Evolutionary conservation across 2,329 filamentous ascomycete genomes (phyloP).

Genomic region (Knufia petricola): DNA sequence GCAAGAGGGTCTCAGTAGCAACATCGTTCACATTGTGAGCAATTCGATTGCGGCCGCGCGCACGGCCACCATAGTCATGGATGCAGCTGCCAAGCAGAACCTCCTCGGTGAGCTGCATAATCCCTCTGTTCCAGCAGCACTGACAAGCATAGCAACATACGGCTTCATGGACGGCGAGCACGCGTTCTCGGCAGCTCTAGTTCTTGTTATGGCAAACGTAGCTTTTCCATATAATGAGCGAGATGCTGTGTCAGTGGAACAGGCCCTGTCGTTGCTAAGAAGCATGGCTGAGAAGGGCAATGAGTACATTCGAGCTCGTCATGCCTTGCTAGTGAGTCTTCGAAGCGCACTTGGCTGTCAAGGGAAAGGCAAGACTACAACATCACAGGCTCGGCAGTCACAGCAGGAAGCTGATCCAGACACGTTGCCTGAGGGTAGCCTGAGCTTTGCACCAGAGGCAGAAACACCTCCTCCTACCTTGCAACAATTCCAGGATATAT

Average conservation of each 20-base stretch:
- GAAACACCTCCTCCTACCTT: slow-evolving; percentile 13
- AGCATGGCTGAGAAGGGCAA: slow-evolving; percentile 47
- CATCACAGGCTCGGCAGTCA: background rate
- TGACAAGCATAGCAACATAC: slow-evolving; percentile 36
- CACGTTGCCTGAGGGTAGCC: background rate
- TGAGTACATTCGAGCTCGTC: slow-evolving; percentile 37
- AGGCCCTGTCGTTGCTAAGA: slow-evolving; percentile 38
- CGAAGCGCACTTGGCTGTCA: slow-evolving; percentile 18
- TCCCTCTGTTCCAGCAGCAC: background rate
- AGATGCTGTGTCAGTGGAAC: slow-evolving; percentile 39
- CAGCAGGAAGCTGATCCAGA: background rate
- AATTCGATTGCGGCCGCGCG: slow-evolving; percentile 43
- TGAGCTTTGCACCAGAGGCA: slow-evolving; percentile 3
- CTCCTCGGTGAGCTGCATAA: slow-evolving; percentile 26
- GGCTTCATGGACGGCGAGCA: slow-evolving; percentile 51
- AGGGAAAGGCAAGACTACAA: slow-evolving; percentile 18
- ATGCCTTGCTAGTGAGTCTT: slow-evolving; percentile 31
- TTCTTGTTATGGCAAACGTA: slow-evolving; percentile 47
- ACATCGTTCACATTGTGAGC: slow-evolving; percentile 44
- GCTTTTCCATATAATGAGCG: slow-evolving; percentile 40
- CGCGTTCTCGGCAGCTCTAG: slow-evolving; percentile 44
- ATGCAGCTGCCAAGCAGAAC: slow-evolving; percentile 39
- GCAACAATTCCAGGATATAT: slow-evolving; percentile 24
- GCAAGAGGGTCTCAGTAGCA: slow-evolving; percentile 39
- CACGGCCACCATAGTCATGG: slow-evolving; percentile 42